These are phyloP conservation scores for Fusarium burgessii DNA, from an alignment of 2,329 filamentous ascomycete genomes.

Conservation along the genomic window DNA sequence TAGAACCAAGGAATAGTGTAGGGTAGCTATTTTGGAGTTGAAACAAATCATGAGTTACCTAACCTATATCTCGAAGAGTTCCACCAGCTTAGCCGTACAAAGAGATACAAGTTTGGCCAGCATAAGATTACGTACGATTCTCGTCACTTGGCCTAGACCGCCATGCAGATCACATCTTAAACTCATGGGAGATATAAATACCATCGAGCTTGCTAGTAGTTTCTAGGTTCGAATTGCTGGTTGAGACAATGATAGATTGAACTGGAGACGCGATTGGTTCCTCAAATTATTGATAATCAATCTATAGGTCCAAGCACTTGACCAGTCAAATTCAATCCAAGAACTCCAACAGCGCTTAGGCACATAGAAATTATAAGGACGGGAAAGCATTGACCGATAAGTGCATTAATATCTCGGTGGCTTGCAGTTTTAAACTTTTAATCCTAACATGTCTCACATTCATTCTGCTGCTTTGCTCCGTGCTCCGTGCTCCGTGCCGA, in stretches of 20 bases:
- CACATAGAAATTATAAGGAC: not conserved
- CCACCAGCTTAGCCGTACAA: too few relatives aligned
- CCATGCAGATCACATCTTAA: not conserved
- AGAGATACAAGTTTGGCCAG: too few relatives aligned
- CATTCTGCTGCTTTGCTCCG: not conserved
- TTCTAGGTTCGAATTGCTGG: too few relatives aligned
- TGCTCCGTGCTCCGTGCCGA: not conserved
- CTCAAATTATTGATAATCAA: not conserved
- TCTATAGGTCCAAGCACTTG: not conserved
- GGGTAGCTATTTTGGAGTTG: not conserved
- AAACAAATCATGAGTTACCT: not conserved
- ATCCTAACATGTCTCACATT: not conserved
- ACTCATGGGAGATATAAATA: not conserved
- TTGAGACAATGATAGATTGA: not conserved
- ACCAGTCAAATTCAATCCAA: not conserved
- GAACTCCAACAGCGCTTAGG: too few relatives aligned
- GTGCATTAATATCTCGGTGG: not conserved
- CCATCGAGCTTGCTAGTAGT: not conserved
- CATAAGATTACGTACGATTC: too few relatives aligned
- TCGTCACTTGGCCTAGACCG: not conserved
- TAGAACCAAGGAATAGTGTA: not conserved
- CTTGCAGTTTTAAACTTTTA: not conserved
- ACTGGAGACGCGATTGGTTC: not conserved
- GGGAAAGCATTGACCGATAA: not conserved
- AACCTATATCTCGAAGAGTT: not conserved